Percentiles rank a stretch among this genome's conserved stretches.
These are phyloP conservation scores for Lasiodiplodia gonubiensis DNA, from an alignment of 2,329 filamentous ascomycete species.

Conservation along the genomic window DNA sequence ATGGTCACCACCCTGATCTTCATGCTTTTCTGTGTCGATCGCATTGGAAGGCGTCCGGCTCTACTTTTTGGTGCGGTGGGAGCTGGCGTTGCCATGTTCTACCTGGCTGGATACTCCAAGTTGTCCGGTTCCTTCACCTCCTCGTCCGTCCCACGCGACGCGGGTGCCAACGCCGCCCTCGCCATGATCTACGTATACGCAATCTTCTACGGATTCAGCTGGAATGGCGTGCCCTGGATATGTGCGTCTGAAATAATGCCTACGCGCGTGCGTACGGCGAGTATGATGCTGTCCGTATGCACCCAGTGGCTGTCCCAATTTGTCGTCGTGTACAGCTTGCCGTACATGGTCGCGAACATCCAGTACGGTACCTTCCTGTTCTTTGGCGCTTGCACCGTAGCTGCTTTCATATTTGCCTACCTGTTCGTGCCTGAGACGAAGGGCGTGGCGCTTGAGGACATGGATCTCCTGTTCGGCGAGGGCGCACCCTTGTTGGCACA, in stretches of 20 bases:
- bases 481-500: constrained; percentile 23
- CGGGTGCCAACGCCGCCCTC: constrained; percentile 70
- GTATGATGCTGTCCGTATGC: constrained; percentile 70
- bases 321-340: constrained; percentile 69
- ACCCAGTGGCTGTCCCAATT: constrained; percentile 79
- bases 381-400: constrained; percentile 68
- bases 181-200: constrained; percentile 76
- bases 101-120: constrained; percentile 73
- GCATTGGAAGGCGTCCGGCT: constrained; percentile 67
- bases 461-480: constrained; percentile 68
- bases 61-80: constrained; percentile 69
- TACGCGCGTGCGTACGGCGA: constrained; percentile 68
- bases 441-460: constrained; percentile 65
- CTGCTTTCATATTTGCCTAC: constrained; percentile 69
- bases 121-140: constrained; percentile 62
- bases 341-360: constrained; percentile 68
- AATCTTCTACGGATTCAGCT: constrained; percentile 61
- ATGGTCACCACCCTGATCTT: constrained; percentile 68
- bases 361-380: constrained; percentile 70
- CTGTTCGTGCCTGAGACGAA: constrained; percentile 75
- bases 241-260: constrained; percentile 74
- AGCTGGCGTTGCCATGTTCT: constrained; percentile 68
- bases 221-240: constrained; percentile 77
- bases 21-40: constrained; percentile 72
- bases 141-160: constrained; percentile 59